A percentile compares a stretch with the other conserved stretches of the same genome.
Conservation (phyloP, 2,329 filamentous ascomycete genomes). For the Fusarium oxysporum region DNA sequence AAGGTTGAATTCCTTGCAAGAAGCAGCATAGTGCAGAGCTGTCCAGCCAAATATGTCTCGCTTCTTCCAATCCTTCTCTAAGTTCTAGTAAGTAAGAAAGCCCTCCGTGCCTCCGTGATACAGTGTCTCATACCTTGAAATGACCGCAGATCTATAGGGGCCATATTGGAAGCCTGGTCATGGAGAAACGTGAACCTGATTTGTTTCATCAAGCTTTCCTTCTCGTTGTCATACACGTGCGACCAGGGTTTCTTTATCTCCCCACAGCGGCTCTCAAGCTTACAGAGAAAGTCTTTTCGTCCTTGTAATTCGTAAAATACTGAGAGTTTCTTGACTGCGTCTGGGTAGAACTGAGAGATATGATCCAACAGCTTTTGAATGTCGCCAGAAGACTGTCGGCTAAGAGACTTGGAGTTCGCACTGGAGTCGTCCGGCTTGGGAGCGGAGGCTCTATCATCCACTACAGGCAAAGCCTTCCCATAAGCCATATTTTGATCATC, state of each 20-base stretch:
- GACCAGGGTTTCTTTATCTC: neutral
- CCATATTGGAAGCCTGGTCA: neutral
- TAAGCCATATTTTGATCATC: neutral
- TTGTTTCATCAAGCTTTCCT: neutral
- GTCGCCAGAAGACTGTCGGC: neutral
- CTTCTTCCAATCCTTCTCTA: neutral
- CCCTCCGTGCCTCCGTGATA: neutral
- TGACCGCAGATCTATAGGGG: neutral
- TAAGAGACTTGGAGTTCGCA: fast-evolving
- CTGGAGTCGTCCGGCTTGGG: fast-evolving
- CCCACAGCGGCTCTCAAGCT: neutral
- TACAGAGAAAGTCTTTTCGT: neutral
- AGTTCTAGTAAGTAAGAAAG: neutral
- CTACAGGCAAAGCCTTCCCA: neutral
- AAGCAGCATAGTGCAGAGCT: neutral
- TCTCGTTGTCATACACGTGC: neutral
- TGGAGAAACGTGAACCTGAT: neutral
- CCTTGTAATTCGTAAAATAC: neutral
- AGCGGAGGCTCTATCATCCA: neutral
- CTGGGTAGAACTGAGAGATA: neutral
- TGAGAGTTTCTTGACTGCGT: neutral
- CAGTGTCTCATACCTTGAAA: neutral
- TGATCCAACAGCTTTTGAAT: neutral
- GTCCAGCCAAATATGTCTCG: neutral
- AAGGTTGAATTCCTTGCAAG: fast-evolving